phyloP scores from a whole-genome alignment of 148 eudicot species.

The Polygonum aviculare region DNA sequence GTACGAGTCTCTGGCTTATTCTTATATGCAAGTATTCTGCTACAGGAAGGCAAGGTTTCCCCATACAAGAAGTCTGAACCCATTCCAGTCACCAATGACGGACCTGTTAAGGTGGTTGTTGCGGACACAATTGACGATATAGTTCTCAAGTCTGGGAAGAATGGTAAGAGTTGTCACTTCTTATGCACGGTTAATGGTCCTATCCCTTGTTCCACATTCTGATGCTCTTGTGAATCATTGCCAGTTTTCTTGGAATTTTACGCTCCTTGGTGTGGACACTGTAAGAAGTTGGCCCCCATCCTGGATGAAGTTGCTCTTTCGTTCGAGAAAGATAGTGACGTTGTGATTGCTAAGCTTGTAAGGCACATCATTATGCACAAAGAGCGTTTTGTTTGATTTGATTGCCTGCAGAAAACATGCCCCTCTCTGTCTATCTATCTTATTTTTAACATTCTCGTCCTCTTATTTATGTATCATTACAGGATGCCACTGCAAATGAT shows the following conservation, averaged over 20 bases:
- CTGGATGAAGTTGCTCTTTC: constrained; percentile 67
- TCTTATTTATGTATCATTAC: not conserved
- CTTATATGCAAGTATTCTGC: not conserved
- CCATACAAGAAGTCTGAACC: constrained; percentile 56
- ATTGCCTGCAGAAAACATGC: not conserved
- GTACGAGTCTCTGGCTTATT: not conserved
- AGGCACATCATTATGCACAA: constrained; percentile 12
- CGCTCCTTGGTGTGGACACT: constrained; percentile 84
- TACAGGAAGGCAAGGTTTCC: constrained; percentile 50
- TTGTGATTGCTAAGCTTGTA: constrained; percentile 69
- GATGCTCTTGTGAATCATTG: constrained; percentile 4
- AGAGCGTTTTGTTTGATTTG: not conserved
- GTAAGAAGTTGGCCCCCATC: constrained; percentile 63
- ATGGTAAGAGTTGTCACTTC: constrained; percentile 24
- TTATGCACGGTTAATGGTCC: not conserved
- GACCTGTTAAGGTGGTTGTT: constrained; percentile 67
- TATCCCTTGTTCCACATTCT: not conserved
- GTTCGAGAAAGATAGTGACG: constrained; percentile 34
- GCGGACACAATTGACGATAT: constrained; percentile 49
- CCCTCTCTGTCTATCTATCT: not conserved
- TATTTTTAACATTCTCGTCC: not conserved
- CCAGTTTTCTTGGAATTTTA: constrained; percentile 64
- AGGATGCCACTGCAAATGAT: constrained; percentile 79
- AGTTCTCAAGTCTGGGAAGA: constrained; percentile 49
- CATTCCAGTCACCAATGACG: constrained; percentile 45